Percentiles rank a stretch among this genome's conserved stretches.
phyloP scores from a whole-genome alignment of 106 monocot species.

The Xerophyta viscosa region DNA sequence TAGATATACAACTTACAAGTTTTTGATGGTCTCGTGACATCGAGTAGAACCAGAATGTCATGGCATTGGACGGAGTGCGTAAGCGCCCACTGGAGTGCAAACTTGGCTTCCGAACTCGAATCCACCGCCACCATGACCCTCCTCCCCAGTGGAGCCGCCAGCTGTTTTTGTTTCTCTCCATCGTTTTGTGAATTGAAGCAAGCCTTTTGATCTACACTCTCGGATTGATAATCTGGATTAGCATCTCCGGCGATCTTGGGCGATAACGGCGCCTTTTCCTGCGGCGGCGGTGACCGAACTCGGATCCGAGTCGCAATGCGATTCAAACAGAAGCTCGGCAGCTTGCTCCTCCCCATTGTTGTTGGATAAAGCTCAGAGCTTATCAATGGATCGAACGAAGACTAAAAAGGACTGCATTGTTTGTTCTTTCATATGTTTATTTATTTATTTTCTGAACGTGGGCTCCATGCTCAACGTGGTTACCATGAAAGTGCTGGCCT shows the following conservation, averaged over 20 bases:
- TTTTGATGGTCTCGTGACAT: constrained; percentile 23
- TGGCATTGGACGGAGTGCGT: constrained; percentile 45
- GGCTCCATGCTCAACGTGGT: constrained; percentile 8
- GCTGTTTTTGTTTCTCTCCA: background rate
- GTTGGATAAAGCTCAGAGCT: no score
- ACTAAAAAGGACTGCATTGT: no score
- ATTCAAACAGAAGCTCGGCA: constrained; percentile 48
- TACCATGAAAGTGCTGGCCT: constrained; percentile 6
- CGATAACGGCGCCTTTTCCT: constrained; percentile 2
- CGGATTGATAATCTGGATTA: background rate
- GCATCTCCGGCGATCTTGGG: background rate
- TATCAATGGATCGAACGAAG: no score
- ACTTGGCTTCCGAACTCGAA: constrained; percentile 37
- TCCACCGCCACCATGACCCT: constrained; percentile 52
- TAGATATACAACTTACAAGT: constrained; percentile 10
- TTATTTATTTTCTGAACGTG: background rate
- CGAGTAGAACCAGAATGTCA: constrained; percentile 43
- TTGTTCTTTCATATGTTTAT: no score
- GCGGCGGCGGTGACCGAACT: constrained; percentile 24
- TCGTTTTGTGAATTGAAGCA: no score
- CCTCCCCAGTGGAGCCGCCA: constrained; percentile 9
- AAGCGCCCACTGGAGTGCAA: constrained; percentile 59
- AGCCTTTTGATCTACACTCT: background rate
- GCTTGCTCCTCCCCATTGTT: background rate
- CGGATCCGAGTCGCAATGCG: constrained; percentile 22